Evolutionary conservation across 257 asterid genomes (phyloP).

Genomic region (Solanum sitiens): DNA sequence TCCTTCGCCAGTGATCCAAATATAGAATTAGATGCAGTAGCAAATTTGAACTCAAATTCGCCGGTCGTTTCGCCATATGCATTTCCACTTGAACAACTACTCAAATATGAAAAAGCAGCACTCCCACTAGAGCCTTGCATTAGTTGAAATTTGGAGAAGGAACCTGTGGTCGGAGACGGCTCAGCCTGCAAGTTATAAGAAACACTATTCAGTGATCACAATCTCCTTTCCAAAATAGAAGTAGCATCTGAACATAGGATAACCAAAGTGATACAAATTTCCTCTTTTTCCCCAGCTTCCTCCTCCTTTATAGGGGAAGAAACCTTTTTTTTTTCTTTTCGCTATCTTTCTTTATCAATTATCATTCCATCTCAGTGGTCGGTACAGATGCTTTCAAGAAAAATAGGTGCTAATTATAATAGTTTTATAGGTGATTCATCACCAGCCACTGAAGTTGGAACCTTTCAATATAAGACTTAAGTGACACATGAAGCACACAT

Average conservation of each 20-base stretch:
- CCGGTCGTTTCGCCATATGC: slow-evolving; percentile 24
- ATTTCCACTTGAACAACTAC: slow-evolving; percentile 22
- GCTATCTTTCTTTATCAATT: neutral
- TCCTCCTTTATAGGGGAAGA: neutral
- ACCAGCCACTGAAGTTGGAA: neutral
- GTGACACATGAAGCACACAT: neutral
- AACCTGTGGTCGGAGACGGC: slow-evolving; percentile 98
- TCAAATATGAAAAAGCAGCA: slow-evolving; percentile 28
- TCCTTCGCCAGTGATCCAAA: slow-evolving; percentile 38
- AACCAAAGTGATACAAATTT: neutral
- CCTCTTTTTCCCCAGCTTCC: neutral
- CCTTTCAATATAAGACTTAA: neutral
- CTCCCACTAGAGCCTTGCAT: slow-evolving; percentile 58
- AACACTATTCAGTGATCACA: neutral
- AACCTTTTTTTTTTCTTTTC: neutral
- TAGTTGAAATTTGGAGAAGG: slow-evolving; percentile 58
- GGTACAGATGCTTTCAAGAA: neutral
- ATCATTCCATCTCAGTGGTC: neutral
- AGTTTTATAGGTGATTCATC: neutral
- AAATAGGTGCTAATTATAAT: neutral
- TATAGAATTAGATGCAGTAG: slow-evolving; percentile 42
- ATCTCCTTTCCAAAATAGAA: neutral
- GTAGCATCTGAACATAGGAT: neutral
- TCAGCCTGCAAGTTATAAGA: slow-evolving; percentile 51
- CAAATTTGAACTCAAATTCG: slow-evolving; percentile 84